phyloP scores from a whole-genome alignment of 2,329 filamentous ascomycete species.

The Pseudopithomyces maydicus region DNA sequence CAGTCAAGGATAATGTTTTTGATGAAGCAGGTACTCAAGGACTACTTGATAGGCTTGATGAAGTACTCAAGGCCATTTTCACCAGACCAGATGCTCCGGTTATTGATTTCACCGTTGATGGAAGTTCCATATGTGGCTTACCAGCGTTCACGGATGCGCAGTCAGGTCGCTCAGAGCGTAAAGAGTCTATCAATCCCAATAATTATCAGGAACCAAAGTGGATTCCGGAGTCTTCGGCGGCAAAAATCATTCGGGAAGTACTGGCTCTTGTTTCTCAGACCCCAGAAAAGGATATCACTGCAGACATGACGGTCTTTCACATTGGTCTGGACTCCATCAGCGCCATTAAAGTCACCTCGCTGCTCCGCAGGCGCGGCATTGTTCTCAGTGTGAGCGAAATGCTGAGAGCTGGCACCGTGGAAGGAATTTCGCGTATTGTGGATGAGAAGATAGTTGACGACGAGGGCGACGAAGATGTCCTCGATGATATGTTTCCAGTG shows the following conservation, averaged over 20 bases:
- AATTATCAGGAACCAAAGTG: not conserved
- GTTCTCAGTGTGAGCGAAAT: slow-evolving; percentile 72
- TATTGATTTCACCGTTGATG: slow-evolving; percentile 58
- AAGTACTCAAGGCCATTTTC: slow-evolving; percentile 63
- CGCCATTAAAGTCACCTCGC: slow-evolving; percentile 78
- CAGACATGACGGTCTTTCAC: slow-evolving; percentile 73
- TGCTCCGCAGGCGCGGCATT: slow-evolving; percentile 69
- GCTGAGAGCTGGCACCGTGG: slow-evolving; percentile 67
- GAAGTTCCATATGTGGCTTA: slow-evolving; percentile 70
- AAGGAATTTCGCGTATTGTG: slow-evolving; percentile 62
- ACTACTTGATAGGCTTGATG: slow-evolving; percentile 66
- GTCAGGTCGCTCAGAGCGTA: not conserved
- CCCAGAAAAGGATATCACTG: slow-evolving; percentile 61
- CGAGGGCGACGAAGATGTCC: not conserved
- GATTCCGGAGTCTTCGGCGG: slow-evolving; percentile 37
- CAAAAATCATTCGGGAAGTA: slow-evolving; percentile 51
- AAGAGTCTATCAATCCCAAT: too few species aligned
- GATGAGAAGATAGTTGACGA: slow-evolving; percentile 15
- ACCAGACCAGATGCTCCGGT: slow-evolving; percentile 54
- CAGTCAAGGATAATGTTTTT: slow-evolving; percentile 66
- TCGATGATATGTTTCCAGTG: slow-evolving; percentile 34
- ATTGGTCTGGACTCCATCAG: slow-evolving; percentile 91
- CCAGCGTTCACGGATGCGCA: slow-evolving; percentile 45
- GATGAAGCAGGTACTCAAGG: slow-evolving; percentile 51
- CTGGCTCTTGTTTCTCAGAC: slow-evolving; percentile 65